A percentile compares a stretch with the other conserved stretches of the same genome.
phyloP scores from a whole-genome alignment of 495 filamentous ascomycete genomes.

The Penicillium crystallinum region DNA sequence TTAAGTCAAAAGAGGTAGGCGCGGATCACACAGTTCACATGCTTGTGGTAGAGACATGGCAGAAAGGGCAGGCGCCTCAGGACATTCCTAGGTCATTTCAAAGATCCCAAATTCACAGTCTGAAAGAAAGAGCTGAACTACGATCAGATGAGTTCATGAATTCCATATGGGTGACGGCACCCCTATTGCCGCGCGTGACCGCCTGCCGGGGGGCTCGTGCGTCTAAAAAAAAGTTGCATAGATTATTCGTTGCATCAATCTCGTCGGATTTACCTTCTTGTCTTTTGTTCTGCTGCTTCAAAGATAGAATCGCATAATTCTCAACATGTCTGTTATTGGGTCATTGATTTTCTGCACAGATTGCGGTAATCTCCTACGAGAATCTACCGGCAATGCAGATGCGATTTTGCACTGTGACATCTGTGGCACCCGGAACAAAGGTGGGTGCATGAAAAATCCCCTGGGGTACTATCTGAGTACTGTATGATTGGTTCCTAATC shows the following conservation, averaged over 20 bases:
- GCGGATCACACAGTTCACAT: constrained; percentile 40
- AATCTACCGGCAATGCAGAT: constrained; percentile 66
- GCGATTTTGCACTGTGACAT: constrained; percentile 74
- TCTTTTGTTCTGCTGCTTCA: neutral
- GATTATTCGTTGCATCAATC: neutral
- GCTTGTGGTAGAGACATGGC: constrained; percentile 50
- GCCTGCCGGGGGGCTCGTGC: constrained; percentile 35
- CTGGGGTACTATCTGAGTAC: neutral
- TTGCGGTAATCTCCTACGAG: constrained; percentile 85
- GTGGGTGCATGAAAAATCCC: constrained; percentile 36
- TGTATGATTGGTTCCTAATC: neutral
- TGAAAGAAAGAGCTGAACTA: constrained; percentile 3
- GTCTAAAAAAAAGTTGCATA: constrained; percentile 22
- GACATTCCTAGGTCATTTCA: constrained; percentile 10
- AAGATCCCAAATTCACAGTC: neutral
- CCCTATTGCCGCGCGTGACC: constrained; percentile 34
- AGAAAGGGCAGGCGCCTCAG: constrained; percentile 14
- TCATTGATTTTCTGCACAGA: constrained; percentile 91
- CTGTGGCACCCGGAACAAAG: constrained; percentile 79
- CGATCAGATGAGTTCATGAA: constrained; percentile 19
- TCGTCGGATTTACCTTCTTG: neutral
- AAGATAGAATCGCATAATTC: neutral
- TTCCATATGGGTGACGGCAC: constrained; percentile 14
- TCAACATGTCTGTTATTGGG: constrained; percentile 76
- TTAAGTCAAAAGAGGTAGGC: constrained; percentile 30